Base-by-base conservation (phyloP, 1,139 yeast genomes). In the Torulaspora pretoriensis region DNA sequence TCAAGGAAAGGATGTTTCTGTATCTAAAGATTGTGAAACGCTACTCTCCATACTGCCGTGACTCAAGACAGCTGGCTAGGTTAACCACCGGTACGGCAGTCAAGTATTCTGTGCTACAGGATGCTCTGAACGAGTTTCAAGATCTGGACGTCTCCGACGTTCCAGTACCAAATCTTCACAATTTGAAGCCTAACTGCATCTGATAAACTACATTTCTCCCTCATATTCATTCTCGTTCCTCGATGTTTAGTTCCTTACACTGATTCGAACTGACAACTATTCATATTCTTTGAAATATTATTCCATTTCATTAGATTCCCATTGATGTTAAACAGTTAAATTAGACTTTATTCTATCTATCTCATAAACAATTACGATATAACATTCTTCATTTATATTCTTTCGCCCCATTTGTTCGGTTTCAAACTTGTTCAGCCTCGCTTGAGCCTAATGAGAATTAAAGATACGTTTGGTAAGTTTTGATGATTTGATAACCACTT, bases 11-110 rank as follows among this genome's bases (percentile, higher is more conserved):
- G 65, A 72, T 72, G 49, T 70, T 71, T 30, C 65, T 83, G 14
- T 84, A 82, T 65, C 74, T 78, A 63, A 73, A 78, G 45, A 68
- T 83, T 41, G 75, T 82, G 55, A 74, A 77, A 51, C 61, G 72
- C 19, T 83, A 72, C 52, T 70, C 75, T 13, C 64, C 67, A 30
- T 74, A 64, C 53, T 73, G 77, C 52, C 73, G 75, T 54, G 74
- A 74, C 41, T 56, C 68, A 16, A 66, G 68, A 31, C 77, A 74
- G 51, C 65, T 68, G 46, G 67, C 71, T 42, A 67, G 69, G 48
- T 61, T 69, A 43, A 65, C 73, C 19, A 61, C 68, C 30, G 71
- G 71, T 40, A 74, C 73, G 33, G 65, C 71, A 32, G 66, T 65
- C 28, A 62, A 69, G 45, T 71, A 69, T 52, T 65, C 67, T 37